phyloP scores from a whole-genome alignment of 2,329 filamentous ascomycete genomes.

The Aureobasidium subglaciale region DNA sequence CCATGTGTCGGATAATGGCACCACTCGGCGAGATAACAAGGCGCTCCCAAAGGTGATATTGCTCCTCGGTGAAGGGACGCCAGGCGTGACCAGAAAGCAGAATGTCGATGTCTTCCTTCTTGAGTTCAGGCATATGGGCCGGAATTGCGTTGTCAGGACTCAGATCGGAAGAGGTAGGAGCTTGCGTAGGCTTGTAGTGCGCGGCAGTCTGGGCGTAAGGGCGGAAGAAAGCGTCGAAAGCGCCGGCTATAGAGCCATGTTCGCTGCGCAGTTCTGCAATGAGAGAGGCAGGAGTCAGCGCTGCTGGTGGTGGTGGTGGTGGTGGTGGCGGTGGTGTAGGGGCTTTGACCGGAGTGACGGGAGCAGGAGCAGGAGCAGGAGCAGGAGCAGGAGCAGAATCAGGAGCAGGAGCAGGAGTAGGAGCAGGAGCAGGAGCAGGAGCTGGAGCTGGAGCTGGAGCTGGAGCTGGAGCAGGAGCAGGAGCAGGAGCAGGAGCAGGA shows the following conservation, averaged over 20 bases:
- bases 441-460: too few relatives aligned
- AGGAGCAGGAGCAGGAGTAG: constrained; percentile 13
- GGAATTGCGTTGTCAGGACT: constrained; percentile 26
- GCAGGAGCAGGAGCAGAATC: too few relatives aligned
- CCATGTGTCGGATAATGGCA: constrained; percentile 67
- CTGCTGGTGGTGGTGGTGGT: constrained; percentile 25
- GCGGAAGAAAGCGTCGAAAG: constrained; percentile 29
- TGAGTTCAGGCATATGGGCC: constrained; percentile 35
- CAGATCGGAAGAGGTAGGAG: constrained; percentile 16
- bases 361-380: constrained; percentile 17
- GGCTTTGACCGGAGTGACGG: constrained; percentile 24
- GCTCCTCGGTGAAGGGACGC: constrained; percentile 24
- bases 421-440: constrained; percentile 22
- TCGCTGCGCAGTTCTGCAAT: constrained; percentile 27
- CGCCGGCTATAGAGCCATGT: constrained; percentile 25
- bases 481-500: constrained; percentile 17
- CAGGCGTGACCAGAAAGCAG: constrained; percentile 30
- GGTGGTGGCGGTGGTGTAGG: constrained; percentile 26
- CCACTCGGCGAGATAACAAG: constrained; percentile 70
- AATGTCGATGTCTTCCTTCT: constrained; percentile 51
- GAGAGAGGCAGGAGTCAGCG: constrained; percentile 26
- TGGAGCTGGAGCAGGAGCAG: too few relatives aligned
- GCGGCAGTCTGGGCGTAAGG: constrained; percentile 21
- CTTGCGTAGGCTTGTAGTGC: constrained; percentile 25
- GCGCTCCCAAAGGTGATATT: constrained; percentile 41